Percentiles rank a stretch among this genome's conserved stretches.
phyloP scores from a whole-genome alignment of 352 stramenopile species.

The Pythium monospermum region DNA sequence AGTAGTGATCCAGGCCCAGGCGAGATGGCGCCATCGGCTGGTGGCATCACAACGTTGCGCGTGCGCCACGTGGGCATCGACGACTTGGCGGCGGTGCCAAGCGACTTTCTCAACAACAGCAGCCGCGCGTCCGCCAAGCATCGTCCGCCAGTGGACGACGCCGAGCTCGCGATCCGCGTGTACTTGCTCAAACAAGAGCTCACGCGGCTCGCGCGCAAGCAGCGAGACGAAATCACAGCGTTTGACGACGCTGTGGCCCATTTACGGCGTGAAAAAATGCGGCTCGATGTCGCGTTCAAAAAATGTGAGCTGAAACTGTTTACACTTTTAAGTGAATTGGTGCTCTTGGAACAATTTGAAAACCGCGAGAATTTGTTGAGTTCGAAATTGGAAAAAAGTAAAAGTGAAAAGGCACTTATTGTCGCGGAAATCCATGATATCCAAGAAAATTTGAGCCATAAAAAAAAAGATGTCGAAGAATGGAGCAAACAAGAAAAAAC shows the following conservation, averaged over 20 bases:
- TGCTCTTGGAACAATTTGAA: slow-evolving; percentile 89
- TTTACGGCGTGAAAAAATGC: slow-evolving; percentile 81
- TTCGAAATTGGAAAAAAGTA: slow-evolving; percentile 82
- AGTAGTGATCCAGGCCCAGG: too few species aligned
- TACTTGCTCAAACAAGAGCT: slow-evolving; percentile 71
- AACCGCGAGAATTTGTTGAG: slow-evolving; percentile 85
- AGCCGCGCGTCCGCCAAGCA: neutral
- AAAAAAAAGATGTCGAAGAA: slow-evolving; percentile 78
- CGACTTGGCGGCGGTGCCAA: neutral
- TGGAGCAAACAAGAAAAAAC: slow-evolving; percentile 57
- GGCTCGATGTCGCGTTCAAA: slow-evolving; percentile 86
- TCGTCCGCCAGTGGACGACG: slow-evolving; percentile 28
- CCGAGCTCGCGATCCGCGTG: slow-evolving; percentile 39
- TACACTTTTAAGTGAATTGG: slow-evolving; percentile 81
- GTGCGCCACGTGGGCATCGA: slow-evolving; percentile 17
- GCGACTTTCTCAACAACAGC: neutral
- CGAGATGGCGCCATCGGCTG: too few species aligned
- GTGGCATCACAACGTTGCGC: neutral
- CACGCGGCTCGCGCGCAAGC: slow-evolving; percentile 55
- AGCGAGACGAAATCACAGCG: slow-evolving; percentile 49
- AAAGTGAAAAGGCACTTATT: slow-evolving; percentile 82
- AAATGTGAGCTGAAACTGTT: slow-evolving; percentile 85
- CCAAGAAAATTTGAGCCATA: slow-evolving; percentile 63
- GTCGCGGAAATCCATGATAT: slow-evolving; percentile 73
- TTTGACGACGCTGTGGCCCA: slow-evolving; percentile 90